Base-by-base conservation (phyloP, 768 basidiomycete genomes). In the Collybiopsis confluens region DNA sequence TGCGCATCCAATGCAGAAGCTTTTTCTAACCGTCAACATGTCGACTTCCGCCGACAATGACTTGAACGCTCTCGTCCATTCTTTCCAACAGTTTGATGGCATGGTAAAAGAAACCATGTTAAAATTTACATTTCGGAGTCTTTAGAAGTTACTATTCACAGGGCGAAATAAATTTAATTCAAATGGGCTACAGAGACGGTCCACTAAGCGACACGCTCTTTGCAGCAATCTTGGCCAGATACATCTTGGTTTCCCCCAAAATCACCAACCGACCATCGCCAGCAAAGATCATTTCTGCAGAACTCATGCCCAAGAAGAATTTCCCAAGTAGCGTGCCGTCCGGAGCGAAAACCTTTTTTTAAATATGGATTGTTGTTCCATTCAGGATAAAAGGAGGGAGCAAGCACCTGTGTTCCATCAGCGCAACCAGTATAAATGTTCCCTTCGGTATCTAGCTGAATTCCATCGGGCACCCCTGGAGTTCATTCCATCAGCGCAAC, bases 401-500 rank as follows among this genome's bases (percentile, higher is more conserved):
- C n/a, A 57, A 72, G 50, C 33, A 82, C 83, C 24, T 87, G 80
- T 0, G 81, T 76, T 36, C 86, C 87, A 54, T 89, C 88, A 4
- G 74, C 80, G 43, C 72, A 74, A 2, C 78, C 77, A 0, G 73
- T 64, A 56, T 73, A 83, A 4, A 83, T 66, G 58, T 83, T 82
- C 1, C 78, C 79, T 0, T 69, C 59, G 2, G 65, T 70, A 56
- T 83, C 82, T 0, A 79, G 64, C 56, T 80, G 73, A 40, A 81
- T 64, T 23, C 82, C 81, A 50, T 81, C 80, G 0, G 80, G 73
- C n/a, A 76, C 65, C n/a, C n/a, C n/a, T n/a, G n/a, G n/a, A n/a
- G n/a, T n/a, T n/a, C n/a, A n/a, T 76, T 36, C 86, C 87, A 54
- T 89, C 88, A 4, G 74, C 80, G 43, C 72, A 74, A 2, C 78